A percentile compares a stretch with the other conserved stretches of the same genome.
Conservation (phyloP, 805 yeast species). For the Barnettozyma sp. region DNA sequence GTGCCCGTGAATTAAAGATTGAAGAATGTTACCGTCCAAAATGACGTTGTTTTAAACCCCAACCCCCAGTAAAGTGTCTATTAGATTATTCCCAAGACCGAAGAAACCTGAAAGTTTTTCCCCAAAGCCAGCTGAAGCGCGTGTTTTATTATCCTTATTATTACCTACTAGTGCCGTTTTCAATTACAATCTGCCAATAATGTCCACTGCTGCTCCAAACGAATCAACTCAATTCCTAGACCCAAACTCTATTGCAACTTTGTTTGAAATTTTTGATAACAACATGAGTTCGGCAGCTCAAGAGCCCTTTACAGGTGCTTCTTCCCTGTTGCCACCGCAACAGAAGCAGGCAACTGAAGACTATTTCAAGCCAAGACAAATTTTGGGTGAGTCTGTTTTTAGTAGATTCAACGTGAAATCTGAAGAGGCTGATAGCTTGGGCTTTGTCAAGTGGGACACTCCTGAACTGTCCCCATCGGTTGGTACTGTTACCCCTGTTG, state of each 20-base stretch:
- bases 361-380: constrained; percentile 22
- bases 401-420: too few species aligned
- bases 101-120: background rate
- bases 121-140: constrained; percentile 1
- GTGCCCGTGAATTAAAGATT: constrained; percentile 20
- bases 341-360: constrained; percentile 3
- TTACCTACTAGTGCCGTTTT: constrained; percentile 5
- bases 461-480: constrained; percentile 24
- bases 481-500: constrained; percentile 40
- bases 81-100: too few species aligned
- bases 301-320: constrained; percentile 7
- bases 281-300: constrained; percentile 17
- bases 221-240: constrained; percentile 8
- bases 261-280: constrained; percentile 24
- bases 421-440: constrained; percentile 17
- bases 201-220: constrained; percentile 12
- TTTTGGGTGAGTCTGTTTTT: constrained; percentile 26
- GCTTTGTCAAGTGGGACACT: constrained; percentile 19
- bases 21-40: constrained; percentile 19
- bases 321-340: constrained; percentile 7
- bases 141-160: constrained; percentile 10
- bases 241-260: constrained; percentile 17
- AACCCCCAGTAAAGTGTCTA: constrained; percentile 1
- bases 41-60: constrained; percentile 20
- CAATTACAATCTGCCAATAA: constrained; percentile 7